Percentiles rank a stretch among this genome's conserved stretches.
Conservation (phyloP, 2,329 filamentous ascomycete genomes). For the Fusarium sp. region DNA sequence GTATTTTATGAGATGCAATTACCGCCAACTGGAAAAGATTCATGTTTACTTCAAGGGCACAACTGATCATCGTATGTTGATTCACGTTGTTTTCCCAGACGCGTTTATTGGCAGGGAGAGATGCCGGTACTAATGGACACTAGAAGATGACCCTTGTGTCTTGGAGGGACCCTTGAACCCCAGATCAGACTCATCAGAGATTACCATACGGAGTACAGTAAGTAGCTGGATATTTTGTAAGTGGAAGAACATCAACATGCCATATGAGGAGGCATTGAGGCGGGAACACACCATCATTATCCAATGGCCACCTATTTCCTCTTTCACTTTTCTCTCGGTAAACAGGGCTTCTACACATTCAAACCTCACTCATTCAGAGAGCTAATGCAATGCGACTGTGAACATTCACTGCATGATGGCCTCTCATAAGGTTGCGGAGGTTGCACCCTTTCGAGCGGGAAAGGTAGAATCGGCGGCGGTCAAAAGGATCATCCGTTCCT, state of each 20-base stretch:
- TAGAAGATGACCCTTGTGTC: conserved; percentile 24
- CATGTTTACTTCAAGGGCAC: conserved; percentile 7
- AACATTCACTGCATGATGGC: conserved; percentile 13
- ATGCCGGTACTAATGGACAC: conserved; percentile 6
- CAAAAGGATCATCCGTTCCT: conserved; percentile 31
- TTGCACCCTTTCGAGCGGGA: conserved; percentile 17
- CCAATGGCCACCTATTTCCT: not conserved
- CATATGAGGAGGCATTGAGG: not conserved
- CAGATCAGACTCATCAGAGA: not conserved
- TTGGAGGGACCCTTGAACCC: conserved; percentile 29
- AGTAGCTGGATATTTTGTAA: not conserved
- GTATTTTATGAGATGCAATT: not conserved
- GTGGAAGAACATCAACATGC: not conserved
- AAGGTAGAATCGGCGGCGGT: conserved; percentile 15
- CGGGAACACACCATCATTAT: not conserved
- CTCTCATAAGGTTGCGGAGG: conserved; percentile 23
- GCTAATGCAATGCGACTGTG: conserved; percentile 23
- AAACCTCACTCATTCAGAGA: not conserved
- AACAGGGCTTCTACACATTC: not conserved
- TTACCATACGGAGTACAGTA: not conserved
- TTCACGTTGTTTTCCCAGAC: conserved; percentile 33
- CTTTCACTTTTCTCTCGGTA: too few relatives aligned
- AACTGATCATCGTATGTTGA: conserved; percentile 7
- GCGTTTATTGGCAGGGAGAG: conserved; percentile 35
- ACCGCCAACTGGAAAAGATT: not conserved